Evolutionary conservation across 352 stramenopile genomes (phyloP).

Genomic region (Phytophthora boehmeriae): DNA sequence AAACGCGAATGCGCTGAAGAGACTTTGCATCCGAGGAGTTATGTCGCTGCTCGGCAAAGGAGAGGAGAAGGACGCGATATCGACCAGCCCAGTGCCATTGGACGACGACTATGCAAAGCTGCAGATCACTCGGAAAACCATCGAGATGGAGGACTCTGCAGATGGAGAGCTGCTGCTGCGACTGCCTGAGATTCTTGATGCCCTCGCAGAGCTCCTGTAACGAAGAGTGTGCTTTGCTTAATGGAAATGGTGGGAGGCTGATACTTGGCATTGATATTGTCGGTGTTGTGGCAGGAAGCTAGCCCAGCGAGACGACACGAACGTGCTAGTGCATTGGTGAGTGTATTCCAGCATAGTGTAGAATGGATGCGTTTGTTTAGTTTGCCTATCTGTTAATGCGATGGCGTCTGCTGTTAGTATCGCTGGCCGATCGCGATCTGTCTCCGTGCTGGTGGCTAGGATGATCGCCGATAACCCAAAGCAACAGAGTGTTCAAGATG

Average conservation of each 20-base stretch:
- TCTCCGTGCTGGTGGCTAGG: constrained; percentile 58
- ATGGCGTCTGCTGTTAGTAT: constrained; percentile 41
- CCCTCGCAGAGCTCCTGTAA: constrained; percentile 46
- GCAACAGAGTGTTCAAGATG: constrained; percentile 32
- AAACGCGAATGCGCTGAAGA: constrained; percentile 44
- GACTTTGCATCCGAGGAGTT: constrained; percentile 41
- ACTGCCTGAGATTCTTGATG: constrained; percentile 47
- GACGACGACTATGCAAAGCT: constrained; percentile 7
- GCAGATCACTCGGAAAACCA: constrained; percentile 16
- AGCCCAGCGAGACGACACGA: constrained; percentile 41
- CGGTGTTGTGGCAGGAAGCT: constrained; percentile 26
- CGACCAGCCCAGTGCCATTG: background rate
- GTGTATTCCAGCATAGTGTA: background rate
- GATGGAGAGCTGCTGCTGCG: constrained; percentile 53
- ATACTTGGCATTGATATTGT: background rate
- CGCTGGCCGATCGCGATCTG: constrained; percentile 66
- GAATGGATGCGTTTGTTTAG: too few species aligned
- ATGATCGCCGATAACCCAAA: constrained; percentile 40
- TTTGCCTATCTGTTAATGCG: background rate
- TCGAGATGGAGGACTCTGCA: constrained; percentile 61
- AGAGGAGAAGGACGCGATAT: constrained; percentile 26
- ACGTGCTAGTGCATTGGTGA: constrained; percentile 79
- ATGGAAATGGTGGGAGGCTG: background rate
- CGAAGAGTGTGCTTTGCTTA: background rate
- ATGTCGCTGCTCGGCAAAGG: constrained; percentile 48